phyloP scores from a whole-genome alignment of 2,329 filamentous ascomycete genomes.

The Beauveria sp. region DNA sequence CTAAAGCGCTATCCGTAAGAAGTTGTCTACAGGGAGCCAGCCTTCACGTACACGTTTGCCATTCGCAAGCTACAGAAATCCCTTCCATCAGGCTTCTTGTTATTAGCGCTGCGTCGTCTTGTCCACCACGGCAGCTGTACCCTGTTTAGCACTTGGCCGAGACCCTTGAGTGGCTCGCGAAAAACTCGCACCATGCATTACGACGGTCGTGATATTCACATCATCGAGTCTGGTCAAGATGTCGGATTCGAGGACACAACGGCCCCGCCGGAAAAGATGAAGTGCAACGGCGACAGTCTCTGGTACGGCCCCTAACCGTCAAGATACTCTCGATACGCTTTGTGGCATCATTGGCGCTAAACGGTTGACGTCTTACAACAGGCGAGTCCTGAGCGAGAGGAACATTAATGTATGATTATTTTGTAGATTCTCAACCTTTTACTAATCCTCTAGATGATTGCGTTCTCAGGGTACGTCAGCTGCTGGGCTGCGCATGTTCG shows the following conservation, averaged over 20 bases:
- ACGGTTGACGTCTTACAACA: constrained; percentile 11
- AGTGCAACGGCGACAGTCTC: constrained; percentile 7
- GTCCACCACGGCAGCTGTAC: background rate
- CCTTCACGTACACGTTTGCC: background rate
- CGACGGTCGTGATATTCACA: constrained; percentile 1
- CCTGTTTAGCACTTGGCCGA: background rate
- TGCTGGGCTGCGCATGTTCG: background rate
- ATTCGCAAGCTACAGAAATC: background rate
- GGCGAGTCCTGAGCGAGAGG: constrained; percentile 31
- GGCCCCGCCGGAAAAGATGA: constrained; percentile 6
- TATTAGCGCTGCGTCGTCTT: background rate
- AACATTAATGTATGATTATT: constrained; percentile 28
- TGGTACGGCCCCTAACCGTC: background rate
- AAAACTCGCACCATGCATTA: background rate
- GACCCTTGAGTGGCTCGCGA: background rate
- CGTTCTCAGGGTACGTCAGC: constrained; percentile 31
- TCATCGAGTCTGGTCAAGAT: constrained; percentile 7
- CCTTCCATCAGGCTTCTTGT: background rate
- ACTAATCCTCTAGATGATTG: constrained; percentile 30
- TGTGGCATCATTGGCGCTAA: background rate
- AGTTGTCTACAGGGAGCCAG: background rate
- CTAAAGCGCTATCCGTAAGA: background rate
- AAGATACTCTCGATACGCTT: background rate
- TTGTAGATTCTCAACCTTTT: background rate
- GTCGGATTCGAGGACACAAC: background rate